phyloP scores from a whole-genome alignment of 2,329 filamentous ascomycete genomes.

The Allantophomopsis lycopodina region DNA sequence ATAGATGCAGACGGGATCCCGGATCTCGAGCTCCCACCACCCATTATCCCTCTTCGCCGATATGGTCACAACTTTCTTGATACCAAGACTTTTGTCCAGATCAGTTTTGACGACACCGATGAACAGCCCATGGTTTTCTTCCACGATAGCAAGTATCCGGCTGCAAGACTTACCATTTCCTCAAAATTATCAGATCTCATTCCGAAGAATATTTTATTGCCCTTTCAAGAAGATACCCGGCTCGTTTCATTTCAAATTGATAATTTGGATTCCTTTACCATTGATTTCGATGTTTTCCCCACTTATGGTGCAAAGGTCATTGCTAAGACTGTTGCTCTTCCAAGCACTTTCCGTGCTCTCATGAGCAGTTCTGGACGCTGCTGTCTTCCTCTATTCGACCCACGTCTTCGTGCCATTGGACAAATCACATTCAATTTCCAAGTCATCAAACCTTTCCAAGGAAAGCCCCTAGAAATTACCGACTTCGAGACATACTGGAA shows the following conservation, averaged over 20 bases:
- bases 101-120: conserved; percentile 68
- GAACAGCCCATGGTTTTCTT: conserved; percentile 83
- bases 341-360: conserved; percentile 68
- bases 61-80: conserved; percentile 99
- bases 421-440: conserved; percentile 91
- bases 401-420: conserved; percentile 79
- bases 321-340: conserved; percentile 84
- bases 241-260: conserved; percentile 94
- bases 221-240: conserved; percentile 90
- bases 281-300: conserved; percentile 96
- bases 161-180: conserved; percentile 86
- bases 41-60: conserved; percentile 84
- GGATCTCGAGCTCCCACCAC: conserved; percentile 79
- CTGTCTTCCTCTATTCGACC: conserved; percentile 84
- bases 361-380: conserved; percentile 66
- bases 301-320: conserved; percentile 97
- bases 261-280: conserved; percentile 78
- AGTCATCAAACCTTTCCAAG: conserved; percentile 90
- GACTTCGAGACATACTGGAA: conserved; percentile 99
- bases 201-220: conserved; percentile 87
- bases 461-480: conserved; percentile 86
- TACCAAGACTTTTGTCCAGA: conserved; percentile 89
- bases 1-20: conserved; percentile 83
- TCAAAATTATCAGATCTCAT: conserved; percentile 94
- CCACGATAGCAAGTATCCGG: conserved; percentile 91